phyloP scores from a whole-genome alignment of 768 basidiomycete species.

The Boletus vermiculosoides region DNA sequence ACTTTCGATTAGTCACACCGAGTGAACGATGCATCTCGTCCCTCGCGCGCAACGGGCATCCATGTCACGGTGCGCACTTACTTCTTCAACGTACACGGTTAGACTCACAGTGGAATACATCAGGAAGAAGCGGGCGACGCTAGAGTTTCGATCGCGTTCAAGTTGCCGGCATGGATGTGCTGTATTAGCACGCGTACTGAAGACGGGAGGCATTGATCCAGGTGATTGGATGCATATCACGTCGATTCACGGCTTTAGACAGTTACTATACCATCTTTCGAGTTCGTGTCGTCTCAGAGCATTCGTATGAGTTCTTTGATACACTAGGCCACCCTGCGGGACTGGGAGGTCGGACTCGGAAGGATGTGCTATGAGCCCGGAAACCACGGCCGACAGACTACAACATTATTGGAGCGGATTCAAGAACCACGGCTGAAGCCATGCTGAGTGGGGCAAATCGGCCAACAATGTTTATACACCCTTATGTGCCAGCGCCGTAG shows the following conservation, averaged over 20 bases:
- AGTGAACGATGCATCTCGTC: neutral
- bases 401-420: too few species aligned
- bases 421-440: neutral
- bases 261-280: too few species aligned
- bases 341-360: neutral
- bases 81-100: rapidly evolving
- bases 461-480: neutral
- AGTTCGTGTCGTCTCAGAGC: too few species aligned
- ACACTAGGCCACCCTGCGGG: too few species aligned
- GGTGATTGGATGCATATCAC: too few species aligned
- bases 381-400: neutral
- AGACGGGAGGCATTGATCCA: neutral
- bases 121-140: neutral
- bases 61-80: neutral
- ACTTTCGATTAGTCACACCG: neutral
- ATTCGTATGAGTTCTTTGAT: too few species aligned
- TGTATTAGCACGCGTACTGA: neutral
- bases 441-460: neutral
- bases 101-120: neutral
- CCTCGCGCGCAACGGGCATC: neutral
- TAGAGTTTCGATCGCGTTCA: neutral
- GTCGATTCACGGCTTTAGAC: too few species aligned
- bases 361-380: neutral
- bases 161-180: neutral
- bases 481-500: neutral